Evolutionary conservation across 805 yeast genomes (phyloP).

Genomic region (Candida suzukii): DNA sequence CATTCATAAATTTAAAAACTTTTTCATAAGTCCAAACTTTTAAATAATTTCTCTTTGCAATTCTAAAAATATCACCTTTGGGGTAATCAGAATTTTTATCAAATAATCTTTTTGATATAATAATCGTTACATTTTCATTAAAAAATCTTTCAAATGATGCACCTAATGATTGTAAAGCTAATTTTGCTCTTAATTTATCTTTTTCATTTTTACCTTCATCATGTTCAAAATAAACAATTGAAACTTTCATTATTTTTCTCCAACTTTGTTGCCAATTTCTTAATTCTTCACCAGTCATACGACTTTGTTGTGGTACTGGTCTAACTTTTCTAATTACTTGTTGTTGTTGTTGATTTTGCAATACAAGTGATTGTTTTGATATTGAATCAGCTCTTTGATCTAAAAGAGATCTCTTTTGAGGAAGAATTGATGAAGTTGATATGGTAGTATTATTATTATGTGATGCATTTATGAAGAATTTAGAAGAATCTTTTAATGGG

Average conservation of each 20-base stretch:
- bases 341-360: slow-evolving; percentile 1
- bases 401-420: slow-evolving; percentile 10
- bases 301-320: slow-evolving; percentile 9
- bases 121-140: slow-evolving; percentile 62
- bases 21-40: slow-evolving; percentile 89
- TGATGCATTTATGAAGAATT: slow-evolving; percentile 15
- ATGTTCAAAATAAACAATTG: slow-evolving; percentile 51
- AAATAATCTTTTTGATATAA: slow-evolving; percentile 59
- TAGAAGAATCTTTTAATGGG: slow-evolving; percentile 23
- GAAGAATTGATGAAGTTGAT: slow-evolving; percentile 2
- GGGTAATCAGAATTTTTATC: slow-evolving; percentile 34
- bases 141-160: slow-evolving; percentile 55
- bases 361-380: slow-evolving; percentile 3
- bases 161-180: slow-evolving; percentile 36
- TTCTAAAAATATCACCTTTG: slow-evolving; percentile 56
- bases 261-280: slow-evolving; percentile 54
- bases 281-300: slow-evolving; percentile 33
- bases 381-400: slow-evolving; percentile 15
- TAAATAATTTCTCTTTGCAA: slow-evolving; percentile 53
- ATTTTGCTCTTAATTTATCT: slow-evolving; percentile 28
- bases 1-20: slow-evolving; percentile 67
- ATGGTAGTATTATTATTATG: slow-evolving; percentile 6
- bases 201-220: slow-evolving; percentile 27
- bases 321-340: neutral
- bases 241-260: slow-evolving; percentile 49